phyloP scores from a whole-genome alignment of 108 stramenopile genomes.

The Nitzschia palea region DNA sequence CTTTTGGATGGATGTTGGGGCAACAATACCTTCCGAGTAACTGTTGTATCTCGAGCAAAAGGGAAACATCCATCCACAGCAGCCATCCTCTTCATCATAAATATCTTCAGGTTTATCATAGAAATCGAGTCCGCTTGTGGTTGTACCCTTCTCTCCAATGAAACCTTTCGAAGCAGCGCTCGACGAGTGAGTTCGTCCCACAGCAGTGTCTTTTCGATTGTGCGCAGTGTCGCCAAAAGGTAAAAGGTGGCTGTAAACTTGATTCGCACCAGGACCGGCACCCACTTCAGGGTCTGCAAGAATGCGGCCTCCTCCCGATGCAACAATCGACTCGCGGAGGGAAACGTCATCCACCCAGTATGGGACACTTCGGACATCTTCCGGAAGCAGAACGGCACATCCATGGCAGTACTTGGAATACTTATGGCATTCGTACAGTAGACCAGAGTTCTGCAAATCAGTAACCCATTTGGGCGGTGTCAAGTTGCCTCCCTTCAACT shows the following conservation, averaged over 20 bases:
- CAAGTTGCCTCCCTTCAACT: conserved; percentile 84
- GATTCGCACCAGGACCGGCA: conserved; percentile 83
- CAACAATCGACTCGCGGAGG: conserved; percentile 86
- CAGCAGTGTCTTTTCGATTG: conserved; percentile 63
- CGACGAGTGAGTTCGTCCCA: conserved; percentile 74
- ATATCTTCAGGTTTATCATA: conserved; percentile 42
- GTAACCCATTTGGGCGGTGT: conserved; percentile 91
- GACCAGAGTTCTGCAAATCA: conserved; percentile 86
- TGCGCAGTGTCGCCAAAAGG: conserved; percentile 83
- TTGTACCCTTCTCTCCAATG: conserved; percentile 30
- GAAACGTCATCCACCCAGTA: conserved; percentile 97
- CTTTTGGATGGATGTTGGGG: conserved; percentile 91
- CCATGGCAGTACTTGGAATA: conserved; percentile 88
- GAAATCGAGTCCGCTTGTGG: conserved; percentile 37
- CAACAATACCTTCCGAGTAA: conserved; percentile 49
- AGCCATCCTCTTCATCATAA: conserved; percentile 47
- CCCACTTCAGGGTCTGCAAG: conserved; percentile 58
- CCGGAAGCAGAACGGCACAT: conserved; percentile 90
- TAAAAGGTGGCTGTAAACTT: conserved; percentile 83
- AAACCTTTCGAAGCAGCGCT: conserved; percentile 43
- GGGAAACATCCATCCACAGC: conserved; percentile 69
- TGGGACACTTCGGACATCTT: conserved; percentile 91
- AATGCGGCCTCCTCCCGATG: conserved; percentile 71
- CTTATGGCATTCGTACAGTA: conserved; percentile 94
- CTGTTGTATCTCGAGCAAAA: conserved; percentile 74